phyloP scores from a whole-genome alignment of 2,329 filamentous ascomycete genomes.

The Trichoderma atroviride region DNA sequence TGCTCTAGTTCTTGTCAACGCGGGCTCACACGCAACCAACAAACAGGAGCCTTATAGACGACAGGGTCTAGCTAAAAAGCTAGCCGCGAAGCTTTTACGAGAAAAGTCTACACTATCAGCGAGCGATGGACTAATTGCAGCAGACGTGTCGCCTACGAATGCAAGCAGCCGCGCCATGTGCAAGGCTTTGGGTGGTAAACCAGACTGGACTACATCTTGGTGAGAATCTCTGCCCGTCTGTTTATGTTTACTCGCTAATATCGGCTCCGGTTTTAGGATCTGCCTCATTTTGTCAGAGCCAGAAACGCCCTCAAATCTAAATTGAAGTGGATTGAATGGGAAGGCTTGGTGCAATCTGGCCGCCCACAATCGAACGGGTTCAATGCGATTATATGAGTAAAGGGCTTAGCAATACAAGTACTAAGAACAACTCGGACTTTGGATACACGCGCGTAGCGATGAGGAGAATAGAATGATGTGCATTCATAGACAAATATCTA shows the following conservation, averaged over 20 bases:
- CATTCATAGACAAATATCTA: background rate
- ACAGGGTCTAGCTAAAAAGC: slow-evolving; percentile 62
- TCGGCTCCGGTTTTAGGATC: background rate
- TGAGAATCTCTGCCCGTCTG: slow-evolving; percentile 37
- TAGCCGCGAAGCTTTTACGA: slow-evolving; percentile 61
- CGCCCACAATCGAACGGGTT: background rate
- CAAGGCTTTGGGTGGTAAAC: slow-evolving; percentile 60
- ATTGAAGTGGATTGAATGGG: no score
- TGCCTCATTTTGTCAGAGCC: background rate
- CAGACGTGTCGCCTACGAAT: slow-evolving; percentile 67
- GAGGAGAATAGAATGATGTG: background rate
- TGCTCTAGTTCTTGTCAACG: no score
- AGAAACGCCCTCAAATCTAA: background rate
- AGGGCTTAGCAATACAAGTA: background rate
- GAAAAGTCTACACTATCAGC: slow-evolving; percentile 51
- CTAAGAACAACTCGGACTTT: background rate
- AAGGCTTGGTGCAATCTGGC: no score
- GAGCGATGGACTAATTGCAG: slow-evolving; percentile 57
- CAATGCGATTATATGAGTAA: no score
- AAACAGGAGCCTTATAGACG: slow-evolving; percentile 57
- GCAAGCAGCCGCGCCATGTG: slow-evolving; percentile 63
- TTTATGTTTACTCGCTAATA: background rate
- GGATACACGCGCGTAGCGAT: background rate
- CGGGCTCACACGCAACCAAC: background rate
- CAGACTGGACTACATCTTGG: slow-evolving; percentile 63